Evolutionary conservation across 225 moss, liverwort and hornwort species (phyloP).

Genomic region (Bryum argenteum): DNA sequence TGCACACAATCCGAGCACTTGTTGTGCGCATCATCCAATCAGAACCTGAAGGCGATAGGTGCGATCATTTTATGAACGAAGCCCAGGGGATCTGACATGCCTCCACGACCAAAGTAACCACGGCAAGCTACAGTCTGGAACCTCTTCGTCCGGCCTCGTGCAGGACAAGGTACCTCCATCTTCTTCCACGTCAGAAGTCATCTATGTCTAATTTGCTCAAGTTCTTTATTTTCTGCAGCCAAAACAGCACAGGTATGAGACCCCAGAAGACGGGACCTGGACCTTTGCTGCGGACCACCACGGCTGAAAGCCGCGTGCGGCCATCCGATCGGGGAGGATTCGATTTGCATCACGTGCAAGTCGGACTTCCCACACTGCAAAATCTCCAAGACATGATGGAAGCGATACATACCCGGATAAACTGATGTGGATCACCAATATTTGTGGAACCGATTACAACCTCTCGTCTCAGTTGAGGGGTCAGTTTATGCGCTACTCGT

Average conservation of each 20-base stretch:
- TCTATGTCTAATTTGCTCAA: slow-evolving; percentile 54
- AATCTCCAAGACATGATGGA: slow-evolving; percentile 6
- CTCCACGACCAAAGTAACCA: slow-evolving; percentile 20
- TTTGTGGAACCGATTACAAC: slow-evolving; percentile 88
- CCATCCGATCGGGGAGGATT: not conserved
- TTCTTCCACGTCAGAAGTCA: slow-evolving; percentile 42
- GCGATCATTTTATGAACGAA: slow-evolving; percentile 30
- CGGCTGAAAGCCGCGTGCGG: slow-evolving; percentile 1
- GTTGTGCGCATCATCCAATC: slow-evolving; percentile 13
- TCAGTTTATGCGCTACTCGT: slow-evolving; percentile 94
- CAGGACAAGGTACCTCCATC: slow-evolving; percentile 20
- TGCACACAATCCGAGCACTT: slow-evolving; percentile 6
- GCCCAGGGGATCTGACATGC: slow-evolving; percentile 37
- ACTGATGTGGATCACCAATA: slow-evolving; percentile 80
- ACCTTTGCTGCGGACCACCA: slow-evolving; percentile 9
- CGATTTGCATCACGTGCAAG: slow-evolving; percentile 14
- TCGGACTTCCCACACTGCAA: slow-evolving; percentile 6
- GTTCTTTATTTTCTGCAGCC: slow-evolving; percentile 56
- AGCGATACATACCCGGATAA: slow-evolving; percentile 65
- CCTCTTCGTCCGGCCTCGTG: slow-evolving; percentile 17
- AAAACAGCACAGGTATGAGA: slow-evolving; percentile 28
- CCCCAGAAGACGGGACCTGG: slow-evolving; percentile 6
- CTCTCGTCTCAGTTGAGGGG: slow-evolving; percentile 90
- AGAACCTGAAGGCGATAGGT: slow-evolving; percentile 17
- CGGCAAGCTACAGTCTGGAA: slow-evolving; percentile 26